A percentile compares a stretch with the other conserved stretches of the same genome.
phyloP scores from a whole-genome alignment of 768 basidiomycete species.

The Tylopilus vinaceipallidus region DNA sequence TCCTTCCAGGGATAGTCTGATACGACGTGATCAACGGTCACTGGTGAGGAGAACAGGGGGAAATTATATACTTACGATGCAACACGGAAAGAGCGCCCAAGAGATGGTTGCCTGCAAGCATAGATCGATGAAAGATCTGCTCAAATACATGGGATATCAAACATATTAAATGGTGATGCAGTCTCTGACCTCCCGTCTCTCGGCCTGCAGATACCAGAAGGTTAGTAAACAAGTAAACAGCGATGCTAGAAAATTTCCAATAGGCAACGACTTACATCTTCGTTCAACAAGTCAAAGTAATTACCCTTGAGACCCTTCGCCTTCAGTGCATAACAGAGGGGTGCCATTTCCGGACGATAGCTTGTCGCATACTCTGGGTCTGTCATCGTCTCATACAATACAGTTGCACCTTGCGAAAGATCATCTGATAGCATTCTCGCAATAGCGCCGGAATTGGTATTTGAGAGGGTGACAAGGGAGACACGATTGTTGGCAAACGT shows the following conservation, averaged over 20 bases:
- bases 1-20: slow-evolving; percentile 28
- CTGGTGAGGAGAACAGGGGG: background rate
- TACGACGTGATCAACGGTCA: background rate
- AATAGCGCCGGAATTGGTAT: background rate
- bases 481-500: slow-evolving; percentile 35
- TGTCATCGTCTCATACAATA: too few species aligned
- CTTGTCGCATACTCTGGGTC: too few species aligned
- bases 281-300: too few species aligned
- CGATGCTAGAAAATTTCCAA: too few species aligned
- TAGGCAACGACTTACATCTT: too few species aligned
- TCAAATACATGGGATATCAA: slow-evolving; percentile 1
- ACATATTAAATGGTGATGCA: background rate
- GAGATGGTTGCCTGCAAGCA: slow-evolving; percentile 18
- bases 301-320: too few species aligned
- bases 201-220: slow-evolving; percentile 4
- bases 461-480: slow-evolving; percentile 26
- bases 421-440: too few species aligned
- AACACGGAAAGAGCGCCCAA: slow-evolving; percentile 25
- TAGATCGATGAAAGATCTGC: slow-evolving; percentile 24
- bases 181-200: slow-evolving; percentile 14
- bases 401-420: too few species aligned
- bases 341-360: too few species aligned
- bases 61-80: slow-evolving; percentile 14
- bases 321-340: too few species aligned
- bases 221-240: too few species aligned